Evolutionary conservation across 495 filamentous ascomycete species (phyloP).

Genomic region (Neurospora intermedia): DNA sequence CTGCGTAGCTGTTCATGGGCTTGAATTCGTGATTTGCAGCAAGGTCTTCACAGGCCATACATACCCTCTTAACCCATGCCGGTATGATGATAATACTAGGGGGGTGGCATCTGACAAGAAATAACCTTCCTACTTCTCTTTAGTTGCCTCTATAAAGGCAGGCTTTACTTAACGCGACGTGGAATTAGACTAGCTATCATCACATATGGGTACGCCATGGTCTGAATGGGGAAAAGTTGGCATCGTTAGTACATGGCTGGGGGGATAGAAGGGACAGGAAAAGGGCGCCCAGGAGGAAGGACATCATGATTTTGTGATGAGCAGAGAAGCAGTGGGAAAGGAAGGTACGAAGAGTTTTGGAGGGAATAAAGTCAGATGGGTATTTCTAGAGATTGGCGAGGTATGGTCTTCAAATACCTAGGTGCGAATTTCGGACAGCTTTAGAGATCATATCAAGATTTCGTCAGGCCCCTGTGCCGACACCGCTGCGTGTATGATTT

Average conservation of each 20-base stretch:
- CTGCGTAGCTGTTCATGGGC: too few relatives aligned
- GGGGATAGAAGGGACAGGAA: not conserved
- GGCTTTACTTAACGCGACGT: not conserved
- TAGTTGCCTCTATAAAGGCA: not conserved
- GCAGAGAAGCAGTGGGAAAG: not conserved
- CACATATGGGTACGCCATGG: not conserved
- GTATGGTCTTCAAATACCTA: not conserved
- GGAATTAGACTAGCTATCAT: not conserved
- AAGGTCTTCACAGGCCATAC: too few relatives aligned
- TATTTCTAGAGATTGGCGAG: not conserved
- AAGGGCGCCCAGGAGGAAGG: not conserved
- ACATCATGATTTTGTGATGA: not conserved
- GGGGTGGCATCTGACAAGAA: not conserved
- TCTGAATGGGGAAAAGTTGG: not conserved
- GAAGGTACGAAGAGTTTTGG: not conserved
- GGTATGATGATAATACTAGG: too few relatives aligned
- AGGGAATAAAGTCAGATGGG: not conserved
- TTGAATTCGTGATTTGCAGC: too few relatives aligned
- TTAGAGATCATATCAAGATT: not conserved
- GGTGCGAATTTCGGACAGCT: not conserved
- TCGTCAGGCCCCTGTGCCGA: not conserved
- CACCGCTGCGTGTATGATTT: not conserved
- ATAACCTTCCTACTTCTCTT: not conserved
- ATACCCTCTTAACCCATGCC: too few relatives aligned
- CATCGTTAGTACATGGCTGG: not conserved